Conservation (phyloP, 176 grass and related monocot genomes). For the Paspalum notatum region DNA sequence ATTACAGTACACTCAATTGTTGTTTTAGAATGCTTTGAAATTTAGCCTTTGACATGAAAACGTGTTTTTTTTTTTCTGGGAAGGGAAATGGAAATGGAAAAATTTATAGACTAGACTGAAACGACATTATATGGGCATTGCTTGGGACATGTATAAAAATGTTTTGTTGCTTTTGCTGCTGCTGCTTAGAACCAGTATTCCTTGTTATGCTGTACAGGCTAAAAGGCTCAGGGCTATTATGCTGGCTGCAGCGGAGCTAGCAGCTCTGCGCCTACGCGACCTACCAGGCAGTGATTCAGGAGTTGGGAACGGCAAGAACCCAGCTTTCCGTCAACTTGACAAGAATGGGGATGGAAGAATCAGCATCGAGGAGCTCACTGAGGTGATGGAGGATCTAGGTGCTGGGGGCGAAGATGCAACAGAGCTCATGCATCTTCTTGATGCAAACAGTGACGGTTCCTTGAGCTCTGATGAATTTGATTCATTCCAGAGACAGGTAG, state of each 20-base stretch:
- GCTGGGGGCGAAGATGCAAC: conserved; percentile 72
- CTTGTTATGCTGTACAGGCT: conserved; percentile 50
- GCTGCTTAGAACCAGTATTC: conserved; percentile 18
- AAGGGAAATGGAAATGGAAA: background rate
- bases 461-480: conserved; percentile 94
- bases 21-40: background rate
- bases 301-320: conserved; percentile 56
- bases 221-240: conserved; percentile 78
- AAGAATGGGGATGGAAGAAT: conserved; percentile 90
- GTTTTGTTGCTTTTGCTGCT: too few species aligned
- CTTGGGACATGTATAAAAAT: too few species aligned
- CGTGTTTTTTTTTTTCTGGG: background rate
- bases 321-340: conserved; percentile 67
- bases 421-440: conserved; percentile 87
- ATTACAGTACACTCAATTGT: conserved; percentile 2
- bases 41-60: background rate
- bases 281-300: conserved; percentile 46
- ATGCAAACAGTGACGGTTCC: conserved; percentile 85
- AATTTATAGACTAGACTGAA: background rate
- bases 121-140: background rate
- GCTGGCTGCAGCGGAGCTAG: conserved; percentile 83
- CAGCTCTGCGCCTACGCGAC: conserved; percentile 80
- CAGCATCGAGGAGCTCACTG: conserved; percentile 91
- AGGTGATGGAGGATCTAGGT: conserved; percentile 92
- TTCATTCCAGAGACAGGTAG: conserved; percentile 87